Evolutionary conservation across 495 filamentous ascomycete species (phyloP).

Genomic region (Glutinoglossum americanum): DNA sequence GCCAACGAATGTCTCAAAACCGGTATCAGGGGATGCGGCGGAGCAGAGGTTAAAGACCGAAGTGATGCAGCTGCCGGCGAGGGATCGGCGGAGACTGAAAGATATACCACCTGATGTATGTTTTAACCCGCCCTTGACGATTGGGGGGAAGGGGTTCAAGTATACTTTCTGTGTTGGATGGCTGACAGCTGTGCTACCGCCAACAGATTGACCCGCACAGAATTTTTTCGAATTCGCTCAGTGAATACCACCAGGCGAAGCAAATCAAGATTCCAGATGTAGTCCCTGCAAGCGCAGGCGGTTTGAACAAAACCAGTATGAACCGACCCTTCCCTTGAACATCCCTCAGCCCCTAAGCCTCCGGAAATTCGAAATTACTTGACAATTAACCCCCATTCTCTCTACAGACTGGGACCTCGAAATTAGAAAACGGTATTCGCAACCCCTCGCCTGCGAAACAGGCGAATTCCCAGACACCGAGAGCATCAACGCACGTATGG

Average conservation of each 20-base stretch:
- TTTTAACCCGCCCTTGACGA: slow-evolving; percentile 2
- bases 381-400: neutral
- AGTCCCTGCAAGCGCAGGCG: slow-evolving; percentile 62
- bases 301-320: slow-evolving; percentile 75
- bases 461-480: slow-evolving; percentile 76
- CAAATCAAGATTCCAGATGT: slow-evolving; percentile 44
- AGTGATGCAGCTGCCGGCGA: slow-evolving; percentile 73
- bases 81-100: slow-evolving; percentile 76
- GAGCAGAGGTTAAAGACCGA: slow-evolving; percentile 82
- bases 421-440: slow-evolving; percentile 77
- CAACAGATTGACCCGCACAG: slow-evolving; percentile 33
- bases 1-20: slow-evolving; percentile 57
- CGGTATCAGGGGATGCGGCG: slow-evolving; percentile 65
- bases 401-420: slow-evolving; percentile 64
- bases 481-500: slow-evolving; percentile 65
- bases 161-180: neutral
- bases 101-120: slow-evolving; percentile 39
- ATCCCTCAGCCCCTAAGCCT: neutral
- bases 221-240: slow-evolving; percentile 31
- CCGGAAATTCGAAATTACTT: too few species aligned
- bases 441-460: slow-evolving; percentile 69
- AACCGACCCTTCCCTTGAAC: slow-evolving; percentile 5
- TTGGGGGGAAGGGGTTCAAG: neutral
- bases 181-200: neutral
- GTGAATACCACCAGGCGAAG: slow-evolving; percentile 47